Percentiles rank a stretch among this genome's conserved stretches.
Evolutionary conservation across 768 basidiomycete genomes (phyloP).

Genomic region (Crucibulum laeve): DNA sequence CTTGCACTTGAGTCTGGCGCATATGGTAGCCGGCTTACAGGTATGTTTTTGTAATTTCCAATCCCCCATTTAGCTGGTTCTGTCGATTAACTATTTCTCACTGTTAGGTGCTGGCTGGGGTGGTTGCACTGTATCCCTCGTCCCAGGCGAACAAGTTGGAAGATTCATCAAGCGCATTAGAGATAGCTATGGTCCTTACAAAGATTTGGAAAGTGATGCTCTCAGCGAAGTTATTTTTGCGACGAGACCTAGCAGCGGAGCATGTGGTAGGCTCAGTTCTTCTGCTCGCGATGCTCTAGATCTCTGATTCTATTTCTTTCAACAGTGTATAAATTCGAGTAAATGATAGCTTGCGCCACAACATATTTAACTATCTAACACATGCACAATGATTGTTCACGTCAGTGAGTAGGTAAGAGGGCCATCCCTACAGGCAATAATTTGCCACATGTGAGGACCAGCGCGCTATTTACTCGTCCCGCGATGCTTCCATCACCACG

Average conservation of each 20-base stretch:
- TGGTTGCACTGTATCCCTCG: conserved; percentile 82
- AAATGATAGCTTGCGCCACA: background rate
- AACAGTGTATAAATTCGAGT: conserved; percentile 22
- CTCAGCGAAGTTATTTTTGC: conserved; percentile 73
- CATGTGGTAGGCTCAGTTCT: conserved; percentile 60
- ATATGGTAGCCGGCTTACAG: conserved; percentile 80
- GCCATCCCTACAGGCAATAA: no score
- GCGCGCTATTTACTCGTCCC: no score
- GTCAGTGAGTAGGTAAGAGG: no score
- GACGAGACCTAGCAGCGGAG: conserved; percentile 79
- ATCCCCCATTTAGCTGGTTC: background rate
- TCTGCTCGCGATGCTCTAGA: conserved; percentile 6
- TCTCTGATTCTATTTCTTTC: background rate
- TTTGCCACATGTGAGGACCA: no score
- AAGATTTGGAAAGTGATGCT: conserved; percentile 49
- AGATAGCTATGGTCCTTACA: conserved; percentile 62
- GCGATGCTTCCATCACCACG: no score
- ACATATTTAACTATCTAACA: no score
- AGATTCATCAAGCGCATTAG: conserved; percentile 61
- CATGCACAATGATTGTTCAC: no score
- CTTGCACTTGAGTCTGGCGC: conserved; percentile 71
- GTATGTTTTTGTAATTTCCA: conserved; percentile 29
- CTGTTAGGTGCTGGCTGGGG: conserved; percentile 93
- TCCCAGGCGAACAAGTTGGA: conserved; percentile 58
- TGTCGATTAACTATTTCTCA: background rate